Evolutionary conservation across 148 eudicot genomes (phyloP).

Genomic region (Persicaria tinctoria): DNA sequence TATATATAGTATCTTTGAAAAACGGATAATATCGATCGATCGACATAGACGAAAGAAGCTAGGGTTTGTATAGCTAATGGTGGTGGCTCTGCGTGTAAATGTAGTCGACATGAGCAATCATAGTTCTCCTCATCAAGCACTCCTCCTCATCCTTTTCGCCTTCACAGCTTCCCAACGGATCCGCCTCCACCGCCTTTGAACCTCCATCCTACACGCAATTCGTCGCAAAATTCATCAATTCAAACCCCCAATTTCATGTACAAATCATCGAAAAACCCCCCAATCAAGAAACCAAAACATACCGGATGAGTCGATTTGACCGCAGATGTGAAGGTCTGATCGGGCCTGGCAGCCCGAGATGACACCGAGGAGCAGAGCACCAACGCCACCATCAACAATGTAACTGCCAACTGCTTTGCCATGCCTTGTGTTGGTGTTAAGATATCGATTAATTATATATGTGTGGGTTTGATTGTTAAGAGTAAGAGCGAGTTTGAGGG

Average conservation of each 20-base stretch:
- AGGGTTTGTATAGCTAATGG: neutral
- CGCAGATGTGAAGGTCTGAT: neutral
- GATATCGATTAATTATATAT: neutral
- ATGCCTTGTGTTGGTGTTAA: neutral
- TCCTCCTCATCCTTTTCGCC: constrained; percentile 24
- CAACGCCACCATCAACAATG: neutral
- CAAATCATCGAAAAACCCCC: neutral
- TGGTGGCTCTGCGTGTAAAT: constrained; percentile 26
- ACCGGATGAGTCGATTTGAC: neutral
- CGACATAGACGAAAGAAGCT: too few species aligned
- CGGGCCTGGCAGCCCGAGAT: constrained; percentile 6
- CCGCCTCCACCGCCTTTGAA: neutral
- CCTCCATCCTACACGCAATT: neutral
- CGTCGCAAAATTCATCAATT: too few species aligned
- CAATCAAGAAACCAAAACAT: neutral
- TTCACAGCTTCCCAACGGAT: constrained; percentile 21
- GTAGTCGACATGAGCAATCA: constrained; percentile 38
- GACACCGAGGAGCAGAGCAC: neutral
- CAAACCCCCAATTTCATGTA: too few species aligned
- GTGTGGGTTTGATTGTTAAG: too few species aligned
- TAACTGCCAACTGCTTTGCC: neutral
- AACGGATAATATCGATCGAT: too few species aligned
- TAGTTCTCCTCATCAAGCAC: constrained; percentile 34
- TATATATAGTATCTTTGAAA: too few species aligned
- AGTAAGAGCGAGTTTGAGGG: too few species aligned